Base-by-base conservation (phyloP, 1,284 basidiomycete genomes). In the Cryptococcus neoformans region DNA sequence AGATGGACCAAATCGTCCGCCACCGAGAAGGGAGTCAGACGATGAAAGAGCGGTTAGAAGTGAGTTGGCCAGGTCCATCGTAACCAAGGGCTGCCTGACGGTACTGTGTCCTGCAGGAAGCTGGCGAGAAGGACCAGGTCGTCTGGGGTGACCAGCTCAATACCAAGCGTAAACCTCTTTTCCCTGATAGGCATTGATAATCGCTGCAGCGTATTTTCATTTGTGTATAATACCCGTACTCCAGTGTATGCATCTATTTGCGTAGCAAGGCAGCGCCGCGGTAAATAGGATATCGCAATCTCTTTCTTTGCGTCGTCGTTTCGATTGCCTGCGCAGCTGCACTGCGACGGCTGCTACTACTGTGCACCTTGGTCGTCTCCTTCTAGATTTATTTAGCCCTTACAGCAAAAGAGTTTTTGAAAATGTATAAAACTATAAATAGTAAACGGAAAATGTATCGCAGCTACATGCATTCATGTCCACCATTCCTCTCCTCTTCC, bases 1-100 rank as follows among this genome's bases (percentile, higher is more conserved):
- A 76, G 61, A 70, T 75, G 17, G 75, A 76, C 56, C 67, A 67
- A 44, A 60, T 75, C 11, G 62, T 72, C 12, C 60, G 64, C 0
- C 66, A 69, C 44, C 49, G 74, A 51, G 64, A 59, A 51, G 67
- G 60, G 4, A 62, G 57, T 41, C 51, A 28, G 12, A 53, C 45
- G 0, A 58, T 66, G 49, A 57, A 56, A 47, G 57, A 62, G 16
- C 54, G 53, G 36, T 38, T 68, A 44, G 49, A 49, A 49, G 67
- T 66, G 42, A 53, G 63, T 62, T n/a, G 3, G 39, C 44, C 11
- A 41, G 40, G 40, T 41, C 36, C 37, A 17, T 44, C 41, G 10
- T 40, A 38, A 41, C 8, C 14, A 21, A 21, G 21, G 21, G 21
- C 21, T 21, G 21, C 21, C 21, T 21, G 21, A 21, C 21, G 21